Base-by-base conservation (phyloP, 2,329 filamentous ascomycete genomes). In the Aulographum hederae region DNA sequence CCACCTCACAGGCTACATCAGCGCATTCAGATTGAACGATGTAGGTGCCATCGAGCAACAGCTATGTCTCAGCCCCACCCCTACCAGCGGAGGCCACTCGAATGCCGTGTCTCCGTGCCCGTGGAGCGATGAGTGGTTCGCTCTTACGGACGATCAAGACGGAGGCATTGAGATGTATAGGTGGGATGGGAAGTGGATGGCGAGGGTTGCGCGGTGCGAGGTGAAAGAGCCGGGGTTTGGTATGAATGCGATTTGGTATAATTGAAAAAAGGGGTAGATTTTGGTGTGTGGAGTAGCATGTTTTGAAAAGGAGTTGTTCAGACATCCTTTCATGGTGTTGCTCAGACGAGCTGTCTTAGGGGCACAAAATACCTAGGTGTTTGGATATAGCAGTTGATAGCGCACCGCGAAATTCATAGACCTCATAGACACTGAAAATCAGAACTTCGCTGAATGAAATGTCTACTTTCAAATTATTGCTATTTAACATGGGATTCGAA, bases 161-260 rank as follows among this genome's bases (percentile, higher is more conserved):
- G 82, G 82, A 4, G 86, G 78, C 58, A 57, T 92, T 14, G 82
- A 92, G 58, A 79, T 92, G 34, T 91, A 91, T 51, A 65, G 81
- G 33, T 92, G 81, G 78, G 65, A 76, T 40, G 75, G 84, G 36
- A 81, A 89, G 61, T 80, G 76, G 43, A 56, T 92, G 32, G 75
- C 71, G 2, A 61, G 81, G 3, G 81, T 91, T 5, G 81, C 81
- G 12, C 65, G 78, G 38, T 61, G 79, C 39, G 72, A 80, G 42
- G 73, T 91, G 23, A 72, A 73, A 4, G 82, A 91, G 58, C 79
- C 78, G n/a, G 82, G 82, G 2, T 92, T 92, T 50, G 81, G 81
- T 2, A 92, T 92, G 82, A 92, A 92, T 56, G 81, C 81, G n/a
- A 84, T 91, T 39, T 92, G 82, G 82, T 89, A 89, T 52, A 78